Evolutionary conservation across 306 rosid species (phyloP).

Genomic region (Fragaria iinumae): DNA sequence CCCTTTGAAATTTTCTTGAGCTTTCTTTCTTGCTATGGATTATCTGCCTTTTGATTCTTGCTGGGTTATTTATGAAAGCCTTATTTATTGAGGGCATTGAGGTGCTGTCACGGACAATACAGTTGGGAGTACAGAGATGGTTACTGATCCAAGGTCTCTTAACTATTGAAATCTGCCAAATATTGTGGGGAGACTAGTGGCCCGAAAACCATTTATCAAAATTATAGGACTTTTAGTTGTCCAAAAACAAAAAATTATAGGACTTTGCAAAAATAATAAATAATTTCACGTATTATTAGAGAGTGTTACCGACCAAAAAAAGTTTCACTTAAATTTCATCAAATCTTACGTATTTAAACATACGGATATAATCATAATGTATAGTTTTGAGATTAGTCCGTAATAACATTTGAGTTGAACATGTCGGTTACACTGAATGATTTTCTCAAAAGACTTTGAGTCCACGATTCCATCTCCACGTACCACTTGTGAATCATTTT

Average conservation of each 20-base stretch:
- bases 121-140: slow-evolving; percentile 20
- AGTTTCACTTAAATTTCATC: background rate
- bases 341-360: background rate
- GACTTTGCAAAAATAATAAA: background rate
- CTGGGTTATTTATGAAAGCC: slow-evolving; percentile 1
- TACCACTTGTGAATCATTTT: background rate
- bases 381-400: background rate
- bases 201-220: background rate
- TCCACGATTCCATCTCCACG: background rate
- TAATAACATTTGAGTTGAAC: background rate
- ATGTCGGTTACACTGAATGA: background rate
- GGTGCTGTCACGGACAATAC: slow-evolving; percentile 28
- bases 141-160: slow-evolving; percentile 25
- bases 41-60: background rate
- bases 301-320: too few relatives aligned
- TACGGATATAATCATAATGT: background rate
- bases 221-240: background rate
- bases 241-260: background rate
- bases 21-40: background rate
- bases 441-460: background rate
- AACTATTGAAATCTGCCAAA: slow-evolving; percentile 8
- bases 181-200: slow-evolving; percentile 9
- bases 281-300: background rate
- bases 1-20: background rate
- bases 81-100: background rate